A percentile compares a stretch with the other conserved stretches of the same genome.
phyloP scores from a whole-genome alignment of 75 land plant genomes.

The Cryptomeria japonica region DNA sequence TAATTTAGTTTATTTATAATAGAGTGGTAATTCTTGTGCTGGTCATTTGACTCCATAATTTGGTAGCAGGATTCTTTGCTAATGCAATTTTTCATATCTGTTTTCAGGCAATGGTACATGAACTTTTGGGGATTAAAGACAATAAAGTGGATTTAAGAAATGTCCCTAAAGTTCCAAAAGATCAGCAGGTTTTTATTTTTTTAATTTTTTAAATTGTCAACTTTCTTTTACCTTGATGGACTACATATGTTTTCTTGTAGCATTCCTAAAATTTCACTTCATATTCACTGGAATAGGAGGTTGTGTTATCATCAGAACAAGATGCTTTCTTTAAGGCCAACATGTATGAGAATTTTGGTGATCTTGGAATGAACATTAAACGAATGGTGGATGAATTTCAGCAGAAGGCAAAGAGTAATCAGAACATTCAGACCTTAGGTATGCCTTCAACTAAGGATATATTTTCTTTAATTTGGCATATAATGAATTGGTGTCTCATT shows the following conservation, averaged over 20 bases:
- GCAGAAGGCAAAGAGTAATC: conserved; percentile 88
- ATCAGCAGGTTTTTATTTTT: conserved; percentile 66
- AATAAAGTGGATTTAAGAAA: conserved; percentile 81
- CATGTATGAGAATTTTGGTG: conserved; percentile 98
- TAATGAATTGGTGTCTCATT: not conserved
- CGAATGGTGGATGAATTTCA: conserved; percentile 97
- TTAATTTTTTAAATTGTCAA: not conserved
- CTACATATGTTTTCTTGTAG: not conserved
- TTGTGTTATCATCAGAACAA: conserved; percentile 95
- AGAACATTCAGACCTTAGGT: conserved; percentile 98
- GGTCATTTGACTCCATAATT: not conserved
- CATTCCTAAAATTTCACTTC: not conserved
- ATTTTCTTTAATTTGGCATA: not conserved
- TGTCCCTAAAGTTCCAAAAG: conserved; percentile 69
- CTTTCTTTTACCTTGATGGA: not conserved
- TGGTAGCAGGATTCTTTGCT: not conserved
- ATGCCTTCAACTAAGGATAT: conserved; percentile 5
- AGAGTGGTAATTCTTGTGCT: not conserved
- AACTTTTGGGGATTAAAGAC: conserved; percentile 91
- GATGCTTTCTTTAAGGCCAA: conserved; percentile 90
- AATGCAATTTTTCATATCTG: conserved; percentile 9
- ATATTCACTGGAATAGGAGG: conserved; percentile 60
- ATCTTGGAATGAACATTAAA: conserved; percentile 98
- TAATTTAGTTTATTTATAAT: not conserved
- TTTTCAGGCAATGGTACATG: conserved; percentile 98